Evolutionary conservation across 306 rosid species (phyloP), one percentile per base, ranked within the genome.

Genomic region (Herpetospermum pedunculosum): DNA sequence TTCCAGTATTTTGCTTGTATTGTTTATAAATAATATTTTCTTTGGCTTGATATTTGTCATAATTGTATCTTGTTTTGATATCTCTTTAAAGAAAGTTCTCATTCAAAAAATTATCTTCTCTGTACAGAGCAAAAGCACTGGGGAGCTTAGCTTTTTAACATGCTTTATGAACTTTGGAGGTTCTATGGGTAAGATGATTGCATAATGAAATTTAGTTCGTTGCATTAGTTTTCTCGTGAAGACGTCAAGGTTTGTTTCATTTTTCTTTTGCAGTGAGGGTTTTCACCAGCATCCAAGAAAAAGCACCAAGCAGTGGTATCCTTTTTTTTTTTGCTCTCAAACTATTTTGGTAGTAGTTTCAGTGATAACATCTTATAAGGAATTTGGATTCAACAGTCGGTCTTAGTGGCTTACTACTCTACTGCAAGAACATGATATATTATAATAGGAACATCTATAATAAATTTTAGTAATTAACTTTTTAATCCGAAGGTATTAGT

Each of bases 111-210:
- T 25, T 29, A 43, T 48, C 57, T 77, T 23, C 84, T 76, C 75
- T 74, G 60, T 81, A 76, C 96, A 91, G 99, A 95, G 81, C 77
- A 95, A 88, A 82, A 91, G 96, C 76, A 91, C 99, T 2, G 99
- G 97, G 77, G 90, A 95, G 84, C 99, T 95, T 77, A 95, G 99
- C 91, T 91, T 91, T 88, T 68, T 95, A 80, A 95, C 99, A n/a
- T 81, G 82, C 81, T 82, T 88, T 21, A 94, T 91, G 97, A 94
- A 91, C 79, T 88, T 84, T 83, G 97, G 82, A 49, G 99, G 99
- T 77, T 84, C 97, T 41, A 79, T 84, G 85, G 99, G 97, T 94
- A 87, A 77, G 96, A 78, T 78, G 46, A 65, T 41, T 32, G 74
- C 52, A 47, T 60, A 28, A 50, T 43, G 72, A 43, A 69, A 77